Conservation (phyloP, 805 yeast genomes). For the Suhomyces vadensis region DNA sequence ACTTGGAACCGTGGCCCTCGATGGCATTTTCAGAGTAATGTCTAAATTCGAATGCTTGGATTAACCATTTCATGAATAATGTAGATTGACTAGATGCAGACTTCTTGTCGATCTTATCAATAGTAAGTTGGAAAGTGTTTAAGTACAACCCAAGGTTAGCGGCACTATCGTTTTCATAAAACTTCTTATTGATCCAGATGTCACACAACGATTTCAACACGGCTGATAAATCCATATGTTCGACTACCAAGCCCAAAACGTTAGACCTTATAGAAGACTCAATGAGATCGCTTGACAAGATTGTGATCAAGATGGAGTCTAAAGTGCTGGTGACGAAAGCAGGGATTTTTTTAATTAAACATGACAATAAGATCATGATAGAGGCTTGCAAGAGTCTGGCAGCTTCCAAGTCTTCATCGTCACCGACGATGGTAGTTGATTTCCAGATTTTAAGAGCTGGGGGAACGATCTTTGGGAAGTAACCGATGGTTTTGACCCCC, state of each 20-base stretch:
- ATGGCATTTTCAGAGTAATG: constrained; percentile 40
- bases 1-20: constrained; percentile 26
- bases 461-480: constrained; percentile 81
- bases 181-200: constrained; percentile 54
- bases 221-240: constrained; percentile 65
- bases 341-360: constrained; percentile 80
- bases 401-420: constrained; percentile 19
- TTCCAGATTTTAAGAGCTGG: constrained; percentile 66
- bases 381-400: constrained; percentile 62
- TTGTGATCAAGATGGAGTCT: constrained; percentile 57
- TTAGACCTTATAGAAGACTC: constrained; percentile 61
- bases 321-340: constrained; percentile 75
- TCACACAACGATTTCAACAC: constrained; percentile 61
- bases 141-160: constrained; percentile 65
- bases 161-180: constrained; percentile 35
- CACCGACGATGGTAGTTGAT: constrained; percentile 22
- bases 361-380: constrained; percentile 66
- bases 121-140: constrained; percentile 61
- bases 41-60: constrained; percentile 73
- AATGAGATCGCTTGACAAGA: constrained; percentile 59
- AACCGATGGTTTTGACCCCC: constrained; percentile 85
- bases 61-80: constrained; percentile 64
- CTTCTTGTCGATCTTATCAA: constrained; percentile 71
- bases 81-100: constrained; percentile 71
- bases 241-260: constrained; percentile 60